These are phyloP conservation scores for Schoenoplectus triqueter DNA, from an alignment of 202 grass and related monocot species.

Conservation along the genomic window DNA sequence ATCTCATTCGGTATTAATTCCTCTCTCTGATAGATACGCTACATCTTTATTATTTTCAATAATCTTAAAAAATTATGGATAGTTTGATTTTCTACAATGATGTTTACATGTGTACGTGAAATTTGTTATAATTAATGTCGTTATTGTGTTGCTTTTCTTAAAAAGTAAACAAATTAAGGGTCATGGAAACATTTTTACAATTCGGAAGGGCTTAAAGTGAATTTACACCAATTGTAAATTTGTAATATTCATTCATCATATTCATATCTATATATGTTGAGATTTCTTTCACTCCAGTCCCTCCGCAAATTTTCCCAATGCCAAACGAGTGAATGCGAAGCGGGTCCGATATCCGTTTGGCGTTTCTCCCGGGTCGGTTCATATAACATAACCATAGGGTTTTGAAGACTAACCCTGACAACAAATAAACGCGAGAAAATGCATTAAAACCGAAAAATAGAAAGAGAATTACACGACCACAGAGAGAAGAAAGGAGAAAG, in stretches of 20 bases:
- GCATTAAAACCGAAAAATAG: not conserved
- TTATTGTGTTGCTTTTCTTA: not conserved
- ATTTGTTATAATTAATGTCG: not conserved
- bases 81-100: not conserved
- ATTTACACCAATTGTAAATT: too few species aligned
- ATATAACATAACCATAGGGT: slow-evolving; percentile 19
- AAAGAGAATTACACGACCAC: slow-evolving; percentile 29
- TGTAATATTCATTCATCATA: too few species aligned
- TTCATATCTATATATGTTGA: too few species aligned
- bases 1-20: not conserved
- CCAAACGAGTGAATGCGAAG: slow-evolving; percentile 12
- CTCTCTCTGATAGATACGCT: too few species aligned
- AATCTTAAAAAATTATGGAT: not conserved
- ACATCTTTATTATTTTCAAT: not conserved
- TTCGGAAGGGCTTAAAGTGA: not conserved
- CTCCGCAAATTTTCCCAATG: not conserved
- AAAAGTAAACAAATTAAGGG: not conserved
- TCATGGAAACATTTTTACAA: not conserved
- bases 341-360: slow-evolving; percentile 21
- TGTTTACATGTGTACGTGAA: not conserved
- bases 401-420: not conserved
- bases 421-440: slow-evolving; percentile 19
- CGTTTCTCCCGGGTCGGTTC: slow-evolving; percentile 25
- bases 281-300: too few species aligned
- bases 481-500: not conserved